Conservation (phyloP, 768 basidiomycete genomes). For the Mycena vulgaris region DNA sequence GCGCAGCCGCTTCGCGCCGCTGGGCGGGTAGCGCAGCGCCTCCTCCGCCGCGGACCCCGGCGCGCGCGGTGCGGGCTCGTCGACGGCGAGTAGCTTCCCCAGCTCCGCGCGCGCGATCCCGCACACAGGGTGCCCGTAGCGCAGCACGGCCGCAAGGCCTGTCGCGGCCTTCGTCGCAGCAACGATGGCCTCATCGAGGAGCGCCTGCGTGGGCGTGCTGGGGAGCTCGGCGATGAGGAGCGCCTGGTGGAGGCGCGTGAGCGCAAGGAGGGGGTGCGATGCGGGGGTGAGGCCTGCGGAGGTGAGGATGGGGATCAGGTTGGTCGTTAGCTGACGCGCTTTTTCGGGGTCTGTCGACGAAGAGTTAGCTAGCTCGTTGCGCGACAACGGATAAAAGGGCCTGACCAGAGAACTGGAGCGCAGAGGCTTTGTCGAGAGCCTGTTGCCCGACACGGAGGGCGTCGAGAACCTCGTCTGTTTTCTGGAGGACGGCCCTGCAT, state of each 20-base stretch:
- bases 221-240: slow-evolving; percentile 72
- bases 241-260: slow-evolving; percentile 79
- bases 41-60: slow-evolving; percentile 37
- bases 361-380: slow-evolving; percentile 12
- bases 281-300: slow-evolving; percentile 74
- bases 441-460: slow-evolving; percentile 80
- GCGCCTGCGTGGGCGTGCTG: slow-evolving; percentile 30
- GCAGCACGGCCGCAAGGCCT: slow-evolving; percentile 69
- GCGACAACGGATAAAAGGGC: slow-evolving; percentile 1
- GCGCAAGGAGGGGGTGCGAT: slow-evolving; percentile 83
- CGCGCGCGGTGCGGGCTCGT: slow-evolving; percentile 70
- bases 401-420: slow-evolving; percentile 73
- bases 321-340: slow-evolving; percentile 72
- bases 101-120: slow-evolving; percentile 84
- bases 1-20: slow-evolving; percentile 73
- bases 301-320: slow-evolving; percentile 75
- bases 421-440: slow-evolving; percentile 79
- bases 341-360: slow-evolving; percentile 66
- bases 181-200: slow-evolving; percentile 75
- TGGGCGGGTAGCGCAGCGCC: slow-evolving; percentile 70
- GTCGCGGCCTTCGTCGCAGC: slow-evolving; percentile 67
- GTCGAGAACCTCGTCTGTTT: slow-evolving; percentile 71
- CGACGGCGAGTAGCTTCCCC: slow-evolving; percentile 85
- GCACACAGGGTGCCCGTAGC: slow-evolving; percentile 81
- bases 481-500: slow-evolving; percentile 66